Evolutionary conservation across 371 early-diverging fungal genomes (phyloP).

Genomic region (Nematocida parisii): DNA sequence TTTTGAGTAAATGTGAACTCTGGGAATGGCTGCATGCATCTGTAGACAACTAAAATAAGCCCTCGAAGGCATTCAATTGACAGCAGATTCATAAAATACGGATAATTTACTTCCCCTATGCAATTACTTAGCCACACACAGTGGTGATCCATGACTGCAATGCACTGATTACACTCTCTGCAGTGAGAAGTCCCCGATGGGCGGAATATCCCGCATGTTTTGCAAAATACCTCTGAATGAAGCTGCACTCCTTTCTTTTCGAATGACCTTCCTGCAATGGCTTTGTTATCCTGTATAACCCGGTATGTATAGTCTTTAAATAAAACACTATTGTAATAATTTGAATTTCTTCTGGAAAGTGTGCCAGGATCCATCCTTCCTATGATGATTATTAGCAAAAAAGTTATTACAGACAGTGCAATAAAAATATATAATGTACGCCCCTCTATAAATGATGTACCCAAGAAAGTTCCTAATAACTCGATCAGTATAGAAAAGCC

Average conservation of each 20-base stretch:
- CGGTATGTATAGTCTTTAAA: background rate
- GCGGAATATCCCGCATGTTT: constrained; percentile 63
- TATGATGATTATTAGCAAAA: background rate
- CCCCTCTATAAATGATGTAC: background rate
- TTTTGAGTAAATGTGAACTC: background rate
- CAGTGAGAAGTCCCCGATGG: constrained; percentile 62
- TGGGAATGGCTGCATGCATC: constrained; percentile 5
- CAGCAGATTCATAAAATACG: constrained; percentile 46
- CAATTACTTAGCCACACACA: constrained; percentile 68
- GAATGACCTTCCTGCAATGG: constrained; percentile 19
- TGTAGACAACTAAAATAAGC: background rate
- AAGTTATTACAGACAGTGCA: background rate
- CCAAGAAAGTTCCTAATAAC: constrained; percentile 4
- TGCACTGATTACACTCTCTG: constrained; percentile 63
- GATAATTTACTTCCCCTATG: constrained; percentile 66
- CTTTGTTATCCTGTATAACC: background rate
- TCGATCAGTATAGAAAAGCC: background rate
- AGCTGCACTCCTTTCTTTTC: background rate
- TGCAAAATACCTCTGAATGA: constrained; percentile 60
- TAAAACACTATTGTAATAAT: background rate
- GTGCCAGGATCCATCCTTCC: constrained; percentile 40
- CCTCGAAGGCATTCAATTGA: background rate
- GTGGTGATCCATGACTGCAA: constrained; percentile 70
- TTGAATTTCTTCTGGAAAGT: constrained; percentile 16
- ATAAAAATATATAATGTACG: background rate